phyloP scores from a whole-genome alignment of 202 grass and related monocot genomes.

The Miscanthus sacchariflorus region DNA sequence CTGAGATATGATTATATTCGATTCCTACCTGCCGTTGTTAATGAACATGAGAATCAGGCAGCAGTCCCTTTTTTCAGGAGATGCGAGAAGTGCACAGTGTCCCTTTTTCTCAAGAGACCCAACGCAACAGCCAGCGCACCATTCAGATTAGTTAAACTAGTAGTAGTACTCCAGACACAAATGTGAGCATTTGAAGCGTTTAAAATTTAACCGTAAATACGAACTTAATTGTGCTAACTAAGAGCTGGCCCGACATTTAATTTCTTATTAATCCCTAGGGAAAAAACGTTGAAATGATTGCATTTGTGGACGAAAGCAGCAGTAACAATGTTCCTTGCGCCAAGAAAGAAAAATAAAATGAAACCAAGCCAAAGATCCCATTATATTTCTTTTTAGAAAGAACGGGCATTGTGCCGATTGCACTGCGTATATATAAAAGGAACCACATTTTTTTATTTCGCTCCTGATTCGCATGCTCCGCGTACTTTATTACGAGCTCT shows the following conservation, averaged over 20 bases:
- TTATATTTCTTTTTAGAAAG: background rate
- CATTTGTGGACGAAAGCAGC: too few relatives aligned
- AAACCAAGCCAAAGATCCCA: background rate
- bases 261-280: too few relatives aligned
- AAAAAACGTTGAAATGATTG: too few relatives aligned
- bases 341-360: background rate
- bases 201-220: too few relatives aligned
- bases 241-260: too few relatives aligned
- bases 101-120: too few relatives aligned
- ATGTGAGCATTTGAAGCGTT: too few relatives aligned
- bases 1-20: background rate
- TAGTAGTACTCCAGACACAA: too few relatives aligned
- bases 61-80: background rate
- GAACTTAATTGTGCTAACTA: too few relatives aligned
- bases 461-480: background rate
- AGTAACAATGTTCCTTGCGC: background rate
- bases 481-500: background rate
- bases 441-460: background rate
- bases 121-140: too few relatives aligned
- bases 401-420: background rate
- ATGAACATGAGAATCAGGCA: too few relatives aligned
- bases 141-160: too few relatives aligned
- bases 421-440: background rate
- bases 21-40: background rate
- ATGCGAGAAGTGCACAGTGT: background rate